These are phyloP conservation scores for Ettlia oleoabundans DNA, from an alignment of 139 green algal species.

Conservation along the genomic window DNA sequence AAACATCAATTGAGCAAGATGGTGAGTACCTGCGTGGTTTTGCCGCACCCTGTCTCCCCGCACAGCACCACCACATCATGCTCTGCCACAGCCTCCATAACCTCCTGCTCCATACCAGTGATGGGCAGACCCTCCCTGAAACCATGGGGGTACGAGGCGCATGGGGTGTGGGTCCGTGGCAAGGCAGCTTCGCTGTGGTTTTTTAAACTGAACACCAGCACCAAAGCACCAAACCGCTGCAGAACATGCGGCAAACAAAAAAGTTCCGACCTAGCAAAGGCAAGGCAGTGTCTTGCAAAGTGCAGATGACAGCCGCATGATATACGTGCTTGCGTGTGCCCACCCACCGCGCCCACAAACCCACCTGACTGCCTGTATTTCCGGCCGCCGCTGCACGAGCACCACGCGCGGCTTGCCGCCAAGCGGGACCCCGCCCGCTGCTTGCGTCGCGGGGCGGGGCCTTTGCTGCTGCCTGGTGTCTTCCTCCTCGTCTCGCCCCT, in stretches of 20 bases:
- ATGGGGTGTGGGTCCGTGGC: too few relatives aligned
- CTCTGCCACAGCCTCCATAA: conserved; percentile 85
- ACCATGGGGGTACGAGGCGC: not conserved
- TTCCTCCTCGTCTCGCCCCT: not conserved
- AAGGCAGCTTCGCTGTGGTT: not conserved
- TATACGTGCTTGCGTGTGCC: too few relatives aligned
- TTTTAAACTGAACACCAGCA: too few relatives aligned
- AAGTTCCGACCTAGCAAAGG: too few relatives aligned
- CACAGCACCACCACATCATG: conserved; percentile 86
- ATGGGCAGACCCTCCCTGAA: conserved; percentile 78
- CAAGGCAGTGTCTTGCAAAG: not conserved
- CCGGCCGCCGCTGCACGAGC: conserved; percentile 25
- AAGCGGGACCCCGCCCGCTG: not conserved
- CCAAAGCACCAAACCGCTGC: too few relatives aligned
- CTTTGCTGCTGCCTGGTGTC: not conserved
- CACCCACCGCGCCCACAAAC: conserved; percentile 28
- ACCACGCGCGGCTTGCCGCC: conserved; percentile 21
- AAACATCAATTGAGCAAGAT: too few relatives aligned
- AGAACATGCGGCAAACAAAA: too few relatives aligned
- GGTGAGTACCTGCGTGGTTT: conserved; percentile 87
- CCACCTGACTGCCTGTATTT: conserved; percentile 41
- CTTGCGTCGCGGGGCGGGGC: not conserved
- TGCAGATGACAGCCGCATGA: not conserved
- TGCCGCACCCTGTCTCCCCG: conserved; percentile 93
- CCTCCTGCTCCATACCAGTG: conserved; percentile 88